Base-by-base conservation (phyloP, 305 asterid genomes). In the Fraxinus platypoda region DNA sequence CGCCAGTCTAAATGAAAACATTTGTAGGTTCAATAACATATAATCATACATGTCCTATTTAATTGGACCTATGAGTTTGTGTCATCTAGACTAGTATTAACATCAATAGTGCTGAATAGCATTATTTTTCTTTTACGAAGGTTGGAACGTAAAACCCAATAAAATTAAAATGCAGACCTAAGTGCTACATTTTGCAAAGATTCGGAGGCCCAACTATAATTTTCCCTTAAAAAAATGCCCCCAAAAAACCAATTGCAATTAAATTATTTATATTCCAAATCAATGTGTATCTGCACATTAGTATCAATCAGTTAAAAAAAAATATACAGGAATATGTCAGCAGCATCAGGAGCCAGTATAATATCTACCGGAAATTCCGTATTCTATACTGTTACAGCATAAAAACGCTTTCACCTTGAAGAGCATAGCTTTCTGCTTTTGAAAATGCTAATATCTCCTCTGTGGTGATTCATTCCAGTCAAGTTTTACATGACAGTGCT, bases 331-430 rank as follows among this genome's bases (percentile, higher is more conserved):
- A 86, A 30, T 72, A 34, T 46, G 25, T 76, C 59, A 81, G 77
- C 82, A 73, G 70, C 12, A 68, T 76, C 25, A 79, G 74, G 77
- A 79, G 66, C 77, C 30, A 81, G 52, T 66, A 71, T 75, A 35
- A 62, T 81, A 85, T 83, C 85, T 86, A 78, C 81, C 79, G 80
- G 74, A 82, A 83, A 79, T 31, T 76, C 25, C 57, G 37, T 31
- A 17, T 19, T 81, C 81, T 31, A 79, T 76, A 70, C 83, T 81
- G 86, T 85, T 81, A 85, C 89, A 85, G 77, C 73, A 76, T 75
- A 78, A 80, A 86, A 77, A 78, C 78, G 76, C 76, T 37, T 59
- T 66, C 59, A 8, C 75, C 75, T 79, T 52, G 49, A 52, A 68
- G 38, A 80, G 80, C 49, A 84, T 79, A 73, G 81, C 80, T 81